These are phyloP conservation scores for Phytophthora meadii DNA, from an alignment of 352 stramenopile species.

Conservation along the genomic window DNA sequence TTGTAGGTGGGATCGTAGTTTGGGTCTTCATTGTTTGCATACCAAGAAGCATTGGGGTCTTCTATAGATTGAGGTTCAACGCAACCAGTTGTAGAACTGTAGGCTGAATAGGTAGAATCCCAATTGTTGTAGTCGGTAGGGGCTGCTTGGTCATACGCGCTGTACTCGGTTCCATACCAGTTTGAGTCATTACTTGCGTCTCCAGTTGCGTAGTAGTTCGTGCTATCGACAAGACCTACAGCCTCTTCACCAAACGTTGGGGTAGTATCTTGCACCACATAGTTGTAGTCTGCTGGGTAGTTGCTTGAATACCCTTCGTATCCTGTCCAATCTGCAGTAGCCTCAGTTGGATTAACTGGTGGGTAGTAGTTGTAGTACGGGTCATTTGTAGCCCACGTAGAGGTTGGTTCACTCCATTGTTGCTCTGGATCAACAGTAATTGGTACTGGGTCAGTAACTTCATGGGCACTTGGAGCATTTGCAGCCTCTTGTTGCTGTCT, in stretches of 20 bases:
- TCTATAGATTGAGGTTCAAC: constrained; percentile 2
- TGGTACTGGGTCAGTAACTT: not conserved
- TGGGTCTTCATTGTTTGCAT: not conserved
- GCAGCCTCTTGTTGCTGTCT: constrained; percentile 3
- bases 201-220: constrained; percentile 27
- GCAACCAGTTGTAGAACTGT: constrained; percentile 1
- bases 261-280: not conserved
- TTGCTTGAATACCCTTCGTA: constrained; percentile 18
- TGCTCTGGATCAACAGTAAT: constrained; percentile 10
- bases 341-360: not conserved
- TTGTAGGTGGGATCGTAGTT: constrained; percentile 1
- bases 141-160: constrained; percentile 31
- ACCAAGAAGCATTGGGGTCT: constrained; percentile 16
- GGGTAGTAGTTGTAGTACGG: constrained; percentile 33
- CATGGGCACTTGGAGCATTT: not conserved
- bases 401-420: not conserved
- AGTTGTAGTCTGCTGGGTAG: constrained; percentile 13
- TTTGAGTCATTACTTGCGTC: constrained; percentile 17
- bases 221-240: constrained; percentile 31
- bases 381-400: constrained; percentile 13
- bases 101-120: constrained; percentile 2
- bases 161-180: constrained; percentile 37
- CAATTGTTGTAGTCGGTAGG: constrained; percentile 28
- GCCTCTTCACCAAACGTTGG: not conserved
- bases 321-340: constrained; percentile 14